Conservation (phyloP, 371 early-diverging fungal genomes). For the Syncephalastrum sp. region DNA sequence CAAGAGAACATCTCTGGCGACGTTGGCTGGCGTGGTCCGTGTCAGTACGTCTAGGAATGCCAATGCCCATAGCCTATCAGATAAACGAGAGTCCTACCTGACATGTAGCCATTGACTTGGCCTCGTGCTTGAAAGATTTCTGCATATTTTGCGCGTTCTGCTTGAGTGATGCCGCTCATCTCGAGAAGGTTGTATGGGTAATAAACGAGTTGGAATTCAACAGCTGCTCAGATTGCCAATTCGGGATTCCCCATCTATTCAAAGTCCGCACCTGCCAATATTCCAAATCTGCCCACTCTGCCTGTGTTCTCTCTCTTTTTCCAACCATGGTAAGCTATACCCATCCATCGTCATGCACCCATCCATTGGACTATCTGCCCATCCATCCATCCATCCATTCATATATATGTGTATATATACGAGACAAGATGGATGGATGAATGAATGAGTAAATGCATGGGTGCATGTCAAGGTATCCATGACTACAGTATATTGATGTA, state of each 20-base stretch:
- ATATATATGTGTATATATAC: too few relatives aligned
- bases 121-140: constrained; percentile 65
- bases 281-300: too few relatives aligned
- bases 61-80: background rate
- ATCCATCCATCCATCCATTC: too few relatives aligned
- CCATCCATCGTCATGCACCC: too few relatives aligned
- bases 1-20: constrained; percentile 67
- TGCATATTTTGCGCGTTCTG: constrained; percentile 61
- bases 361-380: too few relatives aligned
- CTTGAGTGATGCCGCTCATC: constrained; percentile 45
- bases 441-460: constrained; percentile 19
- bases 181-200: background rate
- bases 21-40: constrained; percentile 38
- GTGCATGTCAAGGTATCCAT: constrained; percentile 13
- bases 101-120: constrained; percentile 69
- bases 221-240: too few relatives aligned
- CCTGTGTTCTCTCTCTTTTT: too few relatives aligned
- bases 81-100: constrained; percentile 47
- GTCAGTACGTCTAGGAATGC: background rate
- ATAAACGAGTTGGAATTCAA: too few relatives aligned
- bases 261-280: too few relatives aligned
- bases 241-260: too few relatives aligned
- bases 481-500: constrained; percentile 4
- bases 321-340: too few relatives aligned
- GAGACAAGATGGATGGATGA: constrained; percentile 7